Base-by-base conservation (phyloP, 73 alveolate species). In the Symbiodinium natans region DNA sequence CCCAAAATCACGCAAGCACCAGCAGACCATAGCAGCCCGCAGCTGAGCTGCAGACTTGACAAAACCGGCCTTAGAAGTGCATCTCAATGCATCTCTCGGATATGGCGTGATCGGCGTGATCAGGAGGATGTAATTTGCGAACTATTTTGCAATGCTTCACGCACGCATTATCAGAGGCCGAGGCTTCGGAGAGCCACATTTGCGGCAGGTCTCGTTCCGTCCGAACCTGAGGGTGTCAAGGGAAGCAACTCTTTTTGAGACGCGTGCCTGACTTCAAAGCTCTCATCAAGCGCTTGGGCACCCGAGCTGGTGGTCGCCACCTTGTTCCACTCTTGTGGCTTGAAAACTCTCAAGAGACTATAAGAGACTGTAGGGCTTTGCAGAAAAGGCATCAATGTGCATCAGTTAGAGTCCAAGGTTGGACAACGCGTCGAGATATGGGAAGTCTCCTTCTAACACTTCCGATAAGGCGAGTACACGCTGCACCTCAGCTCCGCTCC, bases 301-400 rank as follows among this genome's bases (percentile, higher is more conserved):
- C n/a, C n/a, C n/a, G 59, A 85, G 48, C 33, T 86, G 93, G 83
- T 86, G 93, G 41, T 86, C 93, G 40, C 93, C 93, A 36, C 93
- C 93, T 86, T 31, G 34, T 46, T 17, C 33, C 19, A 27, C 36
- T 17, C 80, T 23, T 31, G 36, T 63, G 38, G 36, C 33, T 63
- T 63, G 29, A n/a, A n/a, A n/a, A n/a, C n/a, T n/a, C 80, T 63
- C 80, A 25, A 0, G 40, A 8, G n/a, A n/a, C n/a, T n/a, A 46
- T 46, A 9, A 46, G 59, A 13, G 59, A 46, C n/a, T 46, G 59
- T 13, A 9, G 59, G 59, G 59, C 59, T 46, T 46, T n/a, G n/a
- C n/a, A n/a, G n/a, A n/a, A n/a, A n/a, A n/a, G 59, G 59, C 21
- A 6, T 46, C 13, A 13, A 6, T 46, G 6, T 46, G 59, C 59